Percentiles rank a stretch among this genome's conserved stretches.
phyloP scores from a whole-genome alignment of 2,329 filamentous ascomycete species.

The Phyllosticta paracitricarpa region DNA sequence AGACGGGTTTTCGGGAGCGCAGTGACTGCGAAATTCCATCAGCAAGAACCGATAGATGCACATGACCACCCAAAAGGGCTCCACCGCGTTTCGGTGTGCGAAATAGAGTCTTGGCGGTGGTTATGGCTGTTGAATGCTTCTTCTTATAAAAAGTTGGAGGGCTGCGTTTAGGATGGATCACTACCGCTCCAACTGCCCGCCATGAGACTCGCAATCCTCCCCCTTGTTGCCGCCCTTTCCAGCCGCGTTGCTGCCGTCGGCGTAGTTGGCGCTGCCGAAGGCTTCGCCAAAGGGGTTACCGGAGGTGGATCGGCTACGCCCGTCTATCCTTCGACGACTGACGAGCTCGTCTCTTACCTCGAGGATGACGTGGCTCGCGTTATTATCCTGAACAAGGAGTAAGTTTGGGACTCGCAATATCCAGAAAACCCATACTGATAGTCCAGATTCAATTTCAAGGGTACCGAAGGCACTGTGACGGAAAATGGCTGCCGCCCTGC shows the following conservation, averaged over 20 bases:
- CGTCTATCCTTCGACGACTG: slow-evolving; percentile 44
- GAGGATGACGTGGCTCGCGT: slow-evolving; percentile 43
- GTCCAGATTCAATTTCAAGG: slow-evolving; percentile 42
- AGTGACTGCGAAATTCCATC: neutral
- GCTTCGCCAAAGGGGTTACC: slow-evolving; percentile 46
- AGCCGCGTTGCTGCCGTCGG: slow-evolving; percentile 2
- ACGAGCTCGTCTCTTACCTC: slow-evolving; percentile 51
- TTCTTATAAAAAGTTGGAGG: neutral
- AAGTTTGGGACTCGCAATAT: slow-evolving; percentile 15
- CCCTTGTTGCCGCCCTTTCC: neutral
- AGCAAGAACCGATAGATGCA: neutral
- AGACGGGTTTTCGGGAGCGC: neutral
- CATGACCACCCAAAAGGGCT: neutral
- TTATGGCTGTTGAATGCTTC: neutral
- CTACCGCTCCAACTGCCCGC: neutral
- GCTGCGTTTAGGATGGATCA: neutral
- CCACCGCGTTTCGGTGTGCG: neutral
- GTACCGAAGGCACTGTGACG: slow-evolving; percentile 43
- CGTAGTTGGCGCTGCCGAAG: slow-evolving; percentile 32
- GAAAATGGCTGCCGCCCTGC: slow-evolving; percentile 47
- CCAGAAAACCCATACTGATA: slow-evolving; percentile 13
- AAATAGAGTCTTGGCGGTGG: neutral
- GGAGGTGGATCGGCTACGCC: slow-evolving; percentile 48
- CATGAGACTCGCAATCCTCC: slow-evolving; percentile 7
- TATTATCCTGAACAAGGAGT: slow-evolving; percentile 46